Percentiles rank a stretch among this genome's conserved stretches.
Evolutionary conservation across 345 rosid species (phyloP).

Genomic region (Mangifera indica): DNA sequence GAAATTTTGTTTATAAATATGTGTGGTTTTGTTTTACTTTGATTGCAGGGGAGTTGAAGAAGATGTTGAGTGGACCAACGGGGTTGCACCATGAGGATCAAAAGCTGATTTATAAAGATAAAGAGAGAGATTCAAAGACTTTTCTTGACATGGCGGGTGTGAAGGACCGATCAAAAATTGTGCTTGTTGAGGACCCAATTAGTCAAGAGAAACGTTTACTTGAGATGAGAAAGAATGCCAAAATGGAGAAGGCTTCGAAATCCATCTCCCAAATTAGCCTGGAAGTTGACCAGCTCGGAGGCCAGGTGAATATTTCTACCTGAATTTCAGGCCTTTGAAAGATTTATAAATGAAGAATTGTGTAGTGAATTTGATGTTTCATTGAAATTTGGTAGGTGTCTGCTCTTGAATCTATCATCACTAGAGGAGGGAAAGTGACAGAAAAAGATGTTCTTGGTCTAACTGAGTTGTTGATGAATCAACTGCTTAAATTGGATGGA

Average conservation of each 20-base stretch:
- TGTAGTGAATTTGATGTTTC: not conserved
- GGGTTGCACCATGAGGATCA: constrained; percentile 93
- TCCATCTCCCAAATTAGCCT: constrained; percentile 85
- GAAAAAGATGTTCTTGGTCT: constrained; percentile 67
- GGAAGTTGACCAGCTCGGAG: constrained; percentile 84
- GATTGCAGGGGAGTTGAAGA: constrained; percentile 90
- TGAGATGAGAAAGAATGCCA: constrained; percentile 83
- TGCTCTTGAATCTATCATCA: constrained; percentile 61
- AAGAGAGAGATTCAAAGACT: constrained; percentile 89
- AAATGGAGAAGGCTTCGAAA: constrained; percentile 86
- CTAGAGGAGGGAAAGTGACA: constrained; percentile 73
- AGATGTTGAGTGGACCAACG: constrained; percentile 81
- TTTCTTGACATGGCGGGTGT: constrained; percentile 88
- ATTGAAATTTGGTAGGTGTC: constrained; percentile 59
- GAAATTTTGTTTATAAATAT: no score
- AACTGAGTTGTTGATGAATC: constrained; percentile 88
- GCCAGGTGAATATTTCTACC: constrained; percentile 46
- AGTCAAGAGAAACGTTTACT: constrained; percentile 83
- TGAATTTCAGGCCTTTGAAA: not conserved
- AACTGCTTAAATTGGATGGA: constrained; percentile 82
- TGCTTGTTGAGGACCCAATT: constrained; percentile 77
- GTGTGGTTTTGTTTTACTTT: not conserved
- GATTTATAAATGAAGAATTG: not conserved
- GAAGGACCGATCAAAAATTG: constrained; percentile 88
- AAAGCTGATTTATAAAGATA: constrained; percentile 83